Evolutionary conservation across 192 early-diverging fungal genomes (phyloP).

Genomic region (Backusella australiensis): DNA sequence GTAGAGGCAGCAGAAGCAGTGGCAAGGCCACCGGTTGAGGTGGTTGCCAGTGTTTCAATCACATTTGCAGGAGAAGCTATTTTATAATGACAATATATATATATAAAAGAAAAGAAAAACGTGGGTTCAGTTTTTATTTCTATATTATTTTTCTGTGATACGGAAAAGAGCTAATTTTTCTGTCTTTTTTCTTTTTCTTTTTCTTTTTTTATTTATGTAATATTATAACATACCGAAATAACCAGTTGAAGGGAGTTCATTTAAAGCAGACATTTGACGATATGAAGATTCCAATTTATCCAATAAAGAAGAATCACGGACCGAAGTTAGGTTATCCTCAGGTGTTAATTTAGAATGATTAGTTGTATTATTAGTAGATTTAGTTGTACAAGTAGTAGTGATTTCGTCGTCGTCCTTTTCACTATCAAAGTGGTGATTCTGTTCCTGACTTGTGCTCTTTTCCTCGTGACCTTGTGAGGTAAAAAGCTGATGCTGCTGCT

Average conservation of each 20-base stretch:
- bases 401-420: background rate
- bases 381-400: background rate
- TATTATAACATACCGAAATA: slow-evolving; percentile 20
- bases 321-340: slow-evolving; percentile 27
- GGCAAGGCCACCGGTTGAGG: background rate
- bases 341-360: slow-evolving; percentile 11
- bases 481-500: slow-evolving; percentile 26
- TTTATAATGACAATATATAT: background rate
- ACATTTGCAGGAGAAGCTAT: background rate
- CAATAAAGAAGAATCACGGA: slow-evolving; percentile 23
- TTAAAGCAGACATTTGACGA: background rate
- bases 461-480: slow-evolving; percentile 15
- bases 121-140: slow-evolving; percentile 7
- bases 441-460: background rate
- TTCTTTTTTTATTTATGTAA: too few relatives aligned
- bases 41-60: background rate
- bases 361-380: background rate
- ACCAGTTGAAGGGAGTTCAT: slow-evolving; percentile 1
- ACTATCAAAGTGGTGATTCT: background rate
- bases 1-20: slow-evolving; percentile 8
- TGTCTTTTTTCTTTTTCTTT: background rate
- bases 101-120: background rate
- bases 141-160: slow-evolving; percentile 1
- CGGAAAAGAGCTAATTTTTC: background rate
- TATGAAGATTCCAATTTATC: slow-evolving; percentile 29